Evolutionary conservation across 108 stramenopile species (phyloP), one percentile per base, ranked within the genome.

Genomic region (Stephanodiscus minutulus): DNA sequence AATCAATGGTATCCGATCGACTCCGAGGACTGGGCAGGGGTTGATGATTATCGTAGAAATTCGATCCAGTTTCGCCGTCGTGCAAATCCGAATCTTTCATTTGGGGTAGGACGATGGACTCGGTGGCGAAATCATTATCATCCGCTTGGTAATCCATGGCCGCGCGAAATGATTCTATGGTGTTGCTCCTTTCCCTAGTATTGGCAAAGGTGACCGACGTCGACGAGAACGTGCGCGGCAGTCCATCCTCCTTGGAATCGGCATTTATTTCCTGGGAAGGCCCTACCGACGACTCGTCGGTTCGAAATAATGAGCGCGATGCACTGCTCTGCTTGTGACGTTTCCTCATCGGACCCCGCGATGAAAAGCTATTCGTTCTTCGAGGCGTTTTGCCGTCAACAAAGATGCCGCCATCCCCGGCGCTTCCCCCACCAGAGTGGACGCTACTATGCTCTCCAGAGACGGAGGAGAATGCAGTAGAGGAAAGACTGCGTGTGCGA

Each of bases 401-500:
- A 54, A 66, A 61, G 25, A 5, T 35, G 49, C 15, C 17, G 1
- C 28, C 49, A 36, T 41, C 66, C 57, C 31, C 55, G 20, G 53
- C 50, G 27, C 59, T 61, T 27, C 67, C 77, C 18, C 77, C 77
- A 24, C 52, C 67, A 12, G 43, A 57, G 29, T 29, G 56, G 31
- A 44, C 43, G 43, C 43, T 44, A 44, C 43, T 44, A 44, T 44
- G 43, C 13, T 44, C 43, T 15, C 43, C 43, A 44, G 43, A 44
- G 0, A 15, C 3, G 43, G 43, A 44, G 31, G 67, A 68, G 25
- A 56, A 57, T 15, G 44, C 28, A 10, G 67, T 53, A 1, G 70
- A 79, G 31, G 77, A 79, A 33, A 79, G 68, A 70, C 76, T 77
- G 15, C 69, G 76, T 3, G 76, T 70, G 47, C 76, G 63, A 43